Percentiles rank a stretch among this genome's conserved stretches.
Conservation (phyloP, 1,139 yeast species). For the Cylindricascospora bacillispora region DNA sequence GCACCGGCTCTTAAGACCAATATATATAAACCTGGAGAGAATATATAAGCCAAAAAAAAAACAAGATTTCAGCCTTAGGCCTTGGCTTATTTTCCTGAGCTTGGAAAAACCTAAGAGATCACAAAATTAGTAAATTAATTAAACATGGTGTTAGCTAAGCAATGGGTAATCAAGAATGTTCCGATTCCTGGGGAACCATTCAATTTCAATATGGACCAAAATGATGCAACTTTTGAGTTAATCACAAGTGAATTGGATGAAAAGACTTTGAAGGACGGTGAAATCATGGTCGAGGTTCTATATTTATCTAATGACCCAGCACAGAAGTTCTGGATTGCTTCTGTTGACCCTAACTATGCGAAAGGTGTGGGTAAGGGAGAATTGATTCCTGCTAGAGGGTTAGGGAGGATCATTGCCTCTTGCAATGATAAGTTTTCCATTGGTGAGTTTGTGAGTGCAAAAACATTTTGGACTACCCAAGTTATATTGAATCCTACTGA, state of each 20-base stretch:
- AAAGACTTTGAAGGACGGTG: slow-evolving; percentile 30
- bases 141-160: slow-evolving; percentile 21
- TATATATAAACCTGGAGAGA: too few relatives aligned
- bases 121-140: too few relatives aligned
- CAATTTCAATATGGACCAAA: slow-evolving; percentile 22
- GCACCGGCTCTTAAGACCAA: too few relatives aligned
- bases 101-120: too few relatives aligned
- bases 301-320: slow-evolving; percentile 57
- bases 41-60: too few relatives aligned
- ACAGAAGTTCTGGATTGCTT: slow-evolving; percentile 48
- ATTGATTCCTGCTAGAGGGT: slow-evolving; percentile 37
- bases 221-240: slow-evolving; percentile 30
- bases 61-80: too few relatives aligned
- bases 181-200: slow-evolving; percentile 19
- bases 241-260: slow-evolving; percentile 18
- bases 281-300: slow-evolving; percentile 36
- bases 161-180: slow-evolving; percentile 22
- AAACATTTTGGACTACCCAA: slow-evolving; percentile 34
- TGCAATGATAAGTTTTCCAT: slow-evolving; percentile 28
- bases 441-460: slow-evolving; percentile 35
- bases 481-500: slow-evolving; percentile 21
- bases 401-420: slow-evolving; percentile 38
- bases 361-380: slow-evolving; percentile 37
- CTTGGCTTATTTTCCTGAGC: too few relatives aligned
- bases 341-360: slow-evolving; percentile 34